Base-by-base conservation (phyloP, 2,329 filamentous ascomycete species). In the Rasamsonia emersonii region DNA sequence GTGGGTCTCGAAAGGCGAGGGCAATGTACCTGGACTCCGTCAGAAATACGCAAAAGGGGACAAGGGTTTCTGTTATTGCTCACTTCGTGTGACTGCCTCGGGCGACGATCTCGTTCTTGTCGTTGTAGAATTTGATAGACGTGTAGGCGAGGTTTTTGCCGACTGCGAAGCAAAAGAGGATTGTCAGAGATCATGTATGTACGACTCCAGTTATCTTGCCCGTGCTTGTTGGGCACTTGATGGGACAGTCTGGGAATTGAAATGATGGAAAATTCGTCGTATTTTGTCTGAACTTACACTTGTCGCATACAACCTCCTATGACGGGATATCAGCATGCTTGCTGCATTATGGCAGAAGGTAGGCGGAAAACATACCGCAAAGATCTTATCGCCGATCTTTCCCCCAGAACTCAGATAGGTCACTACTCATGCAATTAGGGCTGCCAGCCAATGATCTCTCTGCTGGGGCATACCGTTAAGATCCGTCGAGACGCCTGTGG, bases 41-140 rank as follows among this genome's bases (percentile, higher is more conserved):
- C 15, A 20, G 34, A 15, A 39, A 21, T 18, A 29, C 24, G n/a
- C 18, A 24, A 25, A 10, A 3, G 6, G 5, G 24, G 16, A 26
- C 2, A 26, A 29, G n/a, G 1, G 15, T 6, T 14, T 15, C n/a
- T 29, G 16, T 9, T n/a, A 14, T 1, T 30, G 46, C 61, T 47
- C 50, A 75, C 65, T 82, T 82, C 2, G 77, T 81, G 54, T 82
- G 77, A 45, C 77, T 80, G 3, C 77, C 77, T 37, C 77, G 61
- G 2, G 77, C 77, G 33, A 81, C 70, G 6, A 79, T 38, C 30
- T 79, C 68, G 28, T 75, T 65, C 35, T 73, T 70, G 10, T 50
- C 57, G 42, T 80, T 79, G 37, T 59, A 65, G 51, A 82, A 81
- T 28, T 63, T 65, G 42, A 80, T 74, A 3, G 64, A 71, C 0